A percentile compares a stretch with the other conserved stretches of the same genome.
These are phyloP conservation scores for Pogostemon cablin DNA, from an alignment of 257 asterid genomes.

Conservation along the genomic window DNA sequence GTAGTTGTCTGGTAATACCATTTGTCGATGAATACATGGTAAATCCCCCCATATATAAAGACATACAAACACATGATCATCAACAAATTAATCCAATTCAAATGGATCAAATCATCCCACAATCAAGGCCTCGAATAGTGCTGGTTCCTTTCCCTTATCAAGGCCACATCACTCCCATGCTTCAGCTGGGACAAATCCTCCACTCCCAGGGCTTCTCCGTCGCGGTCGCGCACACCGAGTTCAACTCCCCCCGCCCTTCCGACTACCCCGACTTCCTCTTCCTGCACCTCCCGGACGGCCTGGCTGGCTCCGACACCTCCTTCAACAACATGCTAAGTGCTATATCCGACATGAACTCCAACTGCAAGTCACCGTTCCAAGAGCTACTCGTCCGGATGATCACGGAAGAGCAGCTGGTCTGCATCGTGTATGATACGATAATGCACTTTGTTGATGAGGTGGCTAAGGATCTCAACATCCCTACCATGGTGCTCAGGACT, in stretches of 20 bases:
- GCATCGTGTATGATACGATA: slow-evolving; percentile 40
- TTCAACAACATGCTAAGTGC: slow-evolving; percentile 12
- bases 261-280: slow-evolving; percentile 48
- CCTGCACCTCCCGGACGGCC: slow-evolving; percentile 30
- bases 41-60: too few relatives aligned
- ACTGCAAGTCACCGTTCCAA: slow-evolving; percentile 39
- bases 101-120: background rate
- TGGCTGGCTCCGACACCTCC: slow-evolving; percentile 14
- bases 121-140: background rate
- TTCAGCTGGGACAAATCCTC: slow-evolving; percentile 46
- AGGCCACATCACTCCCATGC: slow-evolving; percentile 65
- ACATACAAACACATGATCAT: too few relatives aligned
- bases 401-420: slow-evolving; percentile 33
- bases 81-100: too few relatives aligned
- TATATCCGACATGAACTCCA: slow-evolving; percentile 34
- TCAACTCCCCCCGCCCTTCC: slow-evolving; percentile 45
- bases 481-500: slow-evolving; percentile 49
- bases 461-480: slow-evolving; percentile 44
- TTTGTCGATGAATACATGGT: too few relatives aligned
- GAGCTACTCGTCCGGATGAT: slow-evolving; percentile 34
- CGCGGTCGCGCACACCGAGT: slow-evolving; percentile 51
- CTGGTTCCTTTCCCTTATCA: slow-evolving; percentile 53
- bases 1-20: too few relatives aligned
- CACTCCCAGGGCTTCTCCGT: slow-evolving; percentile 57
- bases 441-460: slow-evolving; percentile 45